Evolutionary conservation across 2,329 filamentous ascomycete genomes (phyloP).

Genomic region (Emmonsiellopsis sp.): DNA sequence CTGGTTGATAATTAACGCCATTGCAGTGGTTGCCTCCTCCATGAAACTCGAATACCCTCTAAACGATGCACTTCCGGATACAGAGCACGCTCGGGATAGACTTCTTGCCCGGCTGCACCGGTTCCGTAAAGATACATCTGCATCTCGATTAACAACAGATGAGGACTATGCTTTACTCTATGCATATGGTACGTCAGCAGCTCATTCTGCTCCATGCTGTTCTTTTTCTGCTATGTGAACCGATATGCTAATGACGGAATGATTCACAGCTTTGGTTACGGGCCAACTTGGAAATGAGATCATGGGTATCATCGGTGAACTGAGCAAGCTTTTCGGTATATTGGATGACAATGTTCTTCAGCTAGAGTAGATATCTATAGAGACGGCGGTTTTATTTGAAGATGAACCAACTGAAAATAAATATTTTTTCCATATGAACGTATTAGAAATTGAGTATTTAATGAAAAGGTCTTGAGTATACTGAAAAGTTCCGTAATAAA

Average conservation of each 20-base stretch:
- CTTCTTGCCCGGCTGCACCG: conserved; percentile 79
- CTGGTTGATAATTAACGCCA: conserved; percentile 26
- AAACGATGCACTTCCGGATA: conserved; percentile 76
- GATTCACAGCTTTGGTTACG: conserved; percentile 47
- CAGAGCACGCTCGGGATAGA: conserved; percentile 69
- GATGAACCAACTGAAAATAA: background rate
- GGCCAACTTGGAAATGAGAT: conserved; percentile 50
- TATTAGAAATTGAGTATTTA: background rate
- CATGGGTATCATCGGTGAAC: conserved; percentile 42
- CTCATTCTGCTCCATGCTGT: background rate
- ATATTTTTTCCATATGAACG: background rate
- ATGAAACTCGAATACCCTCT: conserved; percentile 92
- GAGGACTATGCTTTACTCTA: conserved; percentile 84
- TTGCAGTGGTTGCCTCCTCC: conserved; percentile 75
- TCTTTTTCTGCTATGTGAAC: background rate
- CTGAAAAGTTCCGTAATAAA: no score
- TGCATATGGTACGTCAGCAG: conserved; percentile 58
- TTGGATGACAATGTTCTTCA: conserved; percentile 53
- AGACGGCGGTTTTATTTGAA: background rate
- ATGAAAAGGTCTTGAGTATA: no score
- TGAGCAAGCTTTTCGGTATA: conserved; percentile 52
- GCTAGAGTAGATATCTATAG: conserved; percentile 33
- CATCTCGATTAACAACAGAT: conserved; percentile 35
- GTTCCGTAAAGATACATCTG: conserved; percentile 62
- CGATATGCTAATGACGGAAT: background rate